Evolutionary conservation across 805 yeast species (phyloP).

Genomic region (Phaffomyces thermotolerans): DNA sequence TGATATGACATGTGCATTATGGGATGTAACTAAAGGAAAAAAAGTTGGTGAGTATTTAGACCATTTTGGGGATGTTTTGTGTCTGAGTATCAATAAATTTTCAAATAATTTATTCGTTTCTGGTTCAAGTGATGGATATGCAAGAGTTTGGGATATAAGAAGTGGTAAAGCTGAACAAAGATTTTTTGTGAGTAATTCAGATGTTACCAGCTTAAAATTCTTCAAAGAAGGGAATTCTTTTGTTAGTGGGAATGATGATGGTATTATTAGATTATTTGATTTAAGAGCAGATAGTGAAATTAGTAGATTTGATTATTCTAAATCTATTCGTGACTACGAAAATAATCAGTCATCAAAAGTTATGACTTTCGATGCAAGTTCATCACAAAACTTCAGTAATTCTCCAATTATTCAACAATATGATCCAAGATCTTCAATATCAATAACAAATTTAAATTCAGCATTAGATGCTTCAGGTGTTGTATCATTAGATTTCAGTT

Average conservation of each 20-base stretch:
- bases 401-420: background rate
- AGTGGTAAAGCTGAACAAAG: slow-evolving; percentile 37
- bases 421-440: slow-evolving; percentile 15
- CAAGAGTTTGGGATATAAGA: slow-evolving; percentile 60
- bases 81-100: slow-evolving; percentile 30
- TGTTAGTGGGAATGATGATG: slow-evolving; percentile 75
- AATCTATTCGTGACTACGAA: slow-evolving; percentile 6
- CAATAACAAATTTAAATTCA: slow-evolving; percentile 17
- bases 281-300: slow-evolving; percentile 69
- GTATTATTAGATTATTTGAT: slow-evolving; percentile 62
- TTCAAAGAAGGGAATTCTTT: slow-evolving; percentile 69
- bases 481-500: slow-evolving; percentile 62
- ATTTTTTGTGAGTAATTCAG: slow-evolving; percentile 51
- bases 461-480: slow-evolving; percentile 59
- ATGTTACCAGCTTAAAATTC: slow-evolving; percentile 54
- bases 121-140: slow-evolving; percentile 64
- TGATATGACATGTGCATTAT: slow-evolving; percentile 68
- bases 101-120: slow-evolving; percentile 39
- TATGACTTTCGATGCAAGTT: too few relatives aligned
- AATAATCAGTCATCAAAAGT: background rate
- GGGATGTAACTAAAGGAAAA: slow-evolving; percentile 68
- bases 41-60: slow-evolving; percentile 49
- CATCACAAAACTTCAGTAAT: too few relatives aligned
- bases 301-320: slow-evolving; percentile 35
- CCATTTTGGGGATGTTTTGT: slow-evolving; percentile 66